Evolutionary conservation across 2,329 filamentous ascomycete species (phyloP), one percentile per base, ranked within the genome.

Genomic region (Dactylonectria estremocensis): DNA sequence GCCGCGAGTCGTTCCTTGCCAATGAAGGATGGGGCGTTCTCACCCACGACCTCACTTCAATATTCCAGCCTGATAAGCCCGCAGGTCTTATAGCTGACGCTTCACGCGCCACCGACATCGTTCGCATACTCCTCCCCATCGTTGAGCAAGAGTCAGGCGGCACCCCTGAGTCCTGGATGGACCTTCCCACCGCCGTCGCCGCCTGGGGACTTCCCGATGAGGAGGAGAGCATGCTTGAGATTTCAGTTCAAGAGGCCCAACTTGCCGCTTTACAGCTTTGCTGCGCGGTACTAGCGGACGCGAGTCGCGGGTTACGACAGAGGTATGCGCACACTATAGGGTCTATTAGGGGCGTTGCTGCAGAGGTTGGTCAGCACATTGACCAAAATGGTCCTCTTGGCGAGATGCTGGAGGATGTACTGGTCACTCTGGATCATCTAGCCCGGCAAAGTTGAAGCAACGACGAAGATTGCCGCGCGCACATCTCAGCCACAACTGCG

Each of bases 131-230:
- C 5, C 80, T 90, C 14, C 82, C 83, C 2, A 76, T 90, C 7
- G 82, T 84, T 2, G 88, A 90, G 72, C 77, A 80, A 37, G 83
- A 86, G 69, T 75, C 77, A 1, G 77, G 79, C 0, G 83, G 82
- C 16, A 82, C 83, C 9, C 79, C 81, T 7, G 88, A 90, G 70
- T 83, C 83, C 2, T 91, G 89, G 89, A 87, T 91, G 84, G 81
- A 83, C 37, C 69, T 87, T 8, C 82, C 91, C 37, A 88, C 85
- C 2, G 76, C 77, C 1, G 83, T 87, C 1, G 85, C 88, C 2
- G 85, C 83, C 4, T 87, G 84, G 83, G 74, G 83, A 49, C 75
- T 82, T 0, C 79, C 85, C 11, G 74, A 80, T 63, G 70, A 73
- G 57, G 73, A 72, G 22, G 69, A 50, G 16, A 11, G 50, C 6